Percentiles rank a stretch among this genome's conserved stretches.
Conservation (phyloP, 768 basidiomycete species). For the Pleurotus salmoneostramineus region DNA sequence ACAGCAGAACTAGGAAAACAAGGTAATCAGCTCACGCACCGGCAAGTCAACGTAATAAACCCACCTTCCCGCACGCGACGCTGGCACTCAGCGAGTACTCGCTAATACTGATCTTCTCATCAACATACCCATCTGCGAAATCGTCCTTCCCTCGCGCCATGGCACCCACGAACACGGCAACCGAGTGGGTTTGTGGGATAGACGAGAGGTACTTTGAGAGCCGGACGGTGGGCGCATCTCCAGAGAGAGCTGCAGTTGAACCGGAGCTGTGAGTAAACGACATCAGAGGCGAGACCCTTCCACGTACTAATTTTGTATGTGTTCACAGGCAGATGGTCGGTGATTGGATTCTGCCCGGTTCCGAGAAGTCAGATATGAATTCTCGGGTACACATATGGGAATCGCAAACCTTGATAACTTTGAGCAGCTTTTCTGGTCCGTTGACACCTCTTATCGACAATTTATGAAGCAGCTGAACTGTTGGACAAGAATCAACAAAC, state of each 20-base stretch:
- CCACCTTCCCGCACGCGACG: slow-evolving; percentile 95
- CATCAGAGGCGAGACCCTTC: neutral
- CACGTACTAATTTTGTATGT: slow-evolving; percentile 91
- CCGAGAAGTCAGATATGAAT: slow-evolving; percentile 50
- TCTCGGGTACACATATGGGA: slow-evolving; percentile 88
- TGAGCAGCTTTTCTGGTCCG: slow-evolving; percentile 93
- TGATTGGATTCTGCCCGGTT: slow-evolving; percentile 75
- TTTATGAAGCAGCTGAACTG: slow-evolving; percentile 96
- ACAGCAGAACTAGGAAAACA: slow-evolving; percentile 68
- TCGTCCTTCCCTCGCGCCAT: slow-evolving; percentile 97
- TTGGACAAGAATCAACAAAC: neutral
- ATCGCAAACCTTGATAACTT: slow-evolving; percentile 92
- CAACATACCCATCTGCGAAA: slow-evolving; percentile 93
- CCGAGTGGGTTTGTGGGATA: slow-evolving; percentile 80
- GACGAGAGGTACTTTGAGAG: slow-evolving; percentile 83
- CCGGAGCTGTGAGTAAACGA: neutral
- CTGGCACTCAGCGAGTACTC: slow-evolving; percentile 90
- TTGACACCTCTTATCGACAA: slow-evolving; percentile 94
- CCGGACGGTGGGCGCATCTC: slow-evolving; percentile 79
- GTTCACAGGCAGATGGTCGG: slow-evolving; percentile 91
- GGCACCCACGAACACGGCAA: slow-evolving; percentile 96
- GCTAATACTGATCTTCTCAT: slow-evolving; percentile 95
- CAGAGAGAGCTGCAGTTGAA: slow-evolving; percentile 24
- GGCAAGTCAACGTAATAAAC: slow-evolving; percentile 17
- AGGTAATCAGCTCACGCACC: neutral